phyloP scores from a whole-genome alignment of 1,139 yeast species.

The Geotrichum fermentans region DNA sequence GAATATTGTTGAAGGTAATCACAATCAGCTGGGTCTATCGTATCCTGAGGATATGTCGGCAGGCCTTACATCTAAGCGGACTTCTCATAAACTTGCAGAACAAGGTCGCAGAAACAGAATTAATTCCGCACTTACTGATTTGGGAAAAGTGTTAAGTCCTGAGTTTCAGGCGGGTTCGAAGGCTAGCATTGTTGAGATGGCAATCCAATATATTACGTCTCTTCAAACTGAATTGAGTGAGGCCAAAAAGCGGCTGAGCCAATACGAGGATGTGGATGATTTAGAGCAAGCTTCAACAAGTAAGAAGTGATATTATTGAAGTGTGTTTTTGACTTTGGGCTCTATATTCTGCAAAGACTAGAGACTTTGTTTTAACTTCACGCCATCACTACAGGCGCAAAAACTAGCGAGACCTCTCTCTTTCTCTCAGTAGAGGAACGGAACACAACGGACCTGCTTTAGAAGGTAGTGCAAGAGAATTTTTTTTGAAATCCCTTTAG shows the following conservation, averaged over 20 bases:
- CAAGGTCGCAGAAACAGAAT: constrained; percentile 92
- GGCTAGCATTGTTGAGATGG: constrained; percentile 92
- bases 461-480: too few species aligned
- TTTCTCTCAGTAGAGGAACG: too few species aligned
- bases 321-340: background rate
- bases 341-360: too few species aligned
- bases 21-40: constrained; percentile 40
- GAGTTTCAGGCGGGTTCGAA: constrained; percentile 55
- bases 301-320: background rate
- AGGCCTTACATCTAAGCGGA: constrained; percentile 43
- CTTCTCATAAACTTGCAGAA: constrained; percentile 89
- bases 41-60: constrained; percentile 41
- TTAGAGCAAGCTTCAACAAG: background rate
- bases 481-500: too few species aligned
- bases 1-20: constrained; percentile 43
- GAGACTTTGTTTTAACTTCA: too few species aligned
- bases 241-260: constrained; percentile 27
- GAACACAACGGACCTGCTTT: too few species aligned
- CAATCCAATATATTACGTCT: constrained; percentile 61
- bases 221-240: constrained; percentile 46
- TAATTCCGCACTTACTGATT: constrained; percentile 76
- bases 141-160: constrained; percentile 65
- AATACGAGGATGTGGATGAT: constrained; percentile 7
- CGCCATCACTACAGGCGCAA: too few species aligned
- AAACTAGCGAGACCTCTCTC: too few species aligned